These are phyloP conservation scores for Brassica hybrid DNA, from an alignment of 441 rosid species.

Conservation along the genomic window DNA sequence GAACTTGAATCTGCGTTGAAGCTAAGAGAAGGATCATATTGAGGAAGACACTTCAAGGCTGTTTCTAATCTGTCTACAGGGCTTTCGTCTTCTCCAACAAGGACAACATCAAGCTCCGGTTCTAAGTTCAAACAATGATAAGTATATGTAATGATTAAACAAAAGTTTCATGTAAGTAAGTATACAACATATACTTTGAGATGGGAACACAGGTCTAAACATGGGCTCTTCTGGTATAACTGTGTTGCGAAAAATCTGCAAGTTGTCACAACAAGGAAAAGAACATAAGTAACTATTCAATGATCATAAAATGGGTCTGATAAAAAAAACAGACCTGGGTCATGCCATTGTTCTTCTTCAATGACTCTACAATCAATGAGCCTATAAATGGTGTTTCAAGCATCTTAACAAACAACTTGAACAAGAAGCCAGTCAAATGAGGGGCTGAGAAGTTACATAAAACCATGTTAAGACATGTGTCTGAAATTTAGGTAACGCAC, in stretches of 20 bases:
- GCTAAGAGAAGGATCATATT: conserved; percentile 58
- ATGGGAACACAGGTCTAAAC: conserved; percentile 86
- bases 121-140: conserved; percentile 48
- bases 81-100: conserved; percentile 63
- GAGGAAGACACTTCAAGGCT: conserved; percentile 78
- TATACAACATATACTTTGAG: conserved; percentile 60
- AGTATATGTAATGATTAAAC: neutral
- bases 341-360: conserved; percentile 74
- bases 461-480: neutral
- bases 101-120: conserved; percentile 55
- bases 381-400: conserved; percentile 78
- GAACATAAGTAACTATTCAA: neutral
- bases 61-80: conserved; percentile 68
- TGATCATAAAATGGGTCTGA: neutral
- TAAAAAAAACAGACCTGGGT: conserved; percentile 52
- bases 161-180: neutral
- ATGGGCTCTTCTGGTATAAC: conserved; percentile 83
- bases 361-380: conserved; percentile 49
- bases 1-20: conserved; percentile 44
- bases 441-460: conserved; percentile 58
- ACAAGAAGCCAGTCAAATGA: conserved; percentile 69
- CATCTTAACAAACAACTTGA: conserved; percentile 63
- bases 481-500: neutral
- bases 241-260: conserved; percentile 65
- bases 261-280: conserved; percentile 16